Base-by-base conservation (phyloP, 78 protist species). In the Dictyostelium citrinum region DNA sequence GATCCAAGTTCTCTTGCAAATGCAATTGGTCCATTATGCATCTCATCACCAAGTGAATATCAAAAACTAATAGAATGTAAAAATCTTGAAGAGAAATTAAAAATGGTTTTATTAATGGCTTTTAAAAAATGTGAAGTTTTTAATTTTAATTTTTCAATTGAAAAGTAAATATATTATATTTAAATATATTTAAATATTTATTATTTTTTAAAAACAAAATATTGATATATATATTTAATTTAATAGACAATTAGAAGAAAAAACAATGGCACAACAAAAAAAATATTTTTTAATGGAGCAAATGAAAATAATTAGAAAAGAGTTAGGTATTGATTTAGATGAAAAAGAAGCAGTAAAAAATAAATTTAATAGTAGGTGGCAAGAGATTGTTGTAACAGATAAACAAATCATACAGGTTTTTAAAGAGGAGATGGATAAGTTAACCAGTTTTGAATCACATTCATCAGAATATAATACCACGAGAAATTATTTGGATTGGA, bases 401-500 rank as follows among this genome's bases (percentile, higher is more conserved):
- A 61, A 76, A 29, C 51, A 61, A 22, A 51, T 76, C 11, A 76
- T 68, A 37, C 81, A 81, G 20, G 84, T 61, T 12, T 84, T 83
- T 51, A 71, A 83, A 20, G 95, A 91, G 71, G 95, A 91, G 43
- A 91, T 91, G 90, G 91, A 71, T 14, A 70, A 61, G n/a, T 55
- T 91, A 4, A 7, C 92, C 11, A 31, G 85, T 5, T 55, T 51
- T 39, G 95, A 98, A 29, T 24, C 86, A 35, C 22, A 85, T 3
- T 95, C 98, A n/a, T 68, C 95, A 17, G 99, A 98, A 64, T 98
- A 93, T 60, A 82, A 46, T 78, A 91, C 96, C n/a, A 86, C 99
- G 12, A 96, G 99, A 55, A 98, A 96, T 84, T 98, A 98, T 72
- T 96, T 98, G 67, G 99, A 98, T 83, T 98, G 99, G 99, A 78